Evolutionary conservation across 768 basidiomycete genomes (phyloP), one percentile per base, ranked within the genome.

Genomic region (Termitomyces sp.): DNA sequence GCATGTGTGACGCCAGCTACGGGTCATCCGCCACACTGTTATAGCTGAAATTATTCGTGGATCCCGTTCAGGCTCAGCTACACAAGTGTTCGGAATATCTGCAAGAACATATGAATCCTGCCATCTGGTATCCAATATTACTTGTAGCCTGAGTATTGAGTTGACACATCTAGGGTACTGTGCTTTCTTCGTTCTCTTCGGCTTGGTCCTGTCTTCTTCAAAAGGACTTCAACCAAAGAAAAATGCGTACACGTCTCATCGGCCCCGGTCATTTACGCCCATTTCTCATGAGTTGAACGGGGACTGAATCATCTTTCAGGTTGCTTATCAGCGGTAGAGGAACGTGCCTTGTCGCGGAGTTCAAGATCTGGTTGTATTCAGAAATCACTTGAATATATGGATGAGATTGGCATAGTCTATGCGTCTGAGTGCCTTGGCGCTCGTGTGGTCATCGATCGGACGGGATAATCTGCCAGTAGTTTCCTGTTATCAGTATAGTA

Each of bases 401-500:
- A 38, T n/a, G 7, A 11, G 23, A 11, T 27, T 23, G 25, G n/a
- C 5, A 35, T n/a, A 27, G 35, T 27, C 37, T 50, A 38, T 19
- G 19, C n/a, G 49, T 35, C 25, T 19, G 19, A 40, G 25, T 6
- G 5, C 25, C 23, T 50, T 38, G 25, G 25, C 17, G 49, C 32
- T 35, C 25, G 35, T 27, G 35, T 50, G 25, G 17, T 40, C 25
- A 29, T 27, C 27, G 25, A 51, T 40, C 49, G n/a, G 27, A 38
- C 17, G 43, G 32, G 27, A n/a, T 34, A 48, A 17, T 48, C 4
- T 49, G 57, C 21, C 17, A 19, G 11, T 42, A 34, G 45, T 25
- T 45, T 60, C 56, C 56, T 31, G 44, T 59, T 51, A 54, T 54
- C 57, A 51, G 45, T 58, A 54, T 46, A 32, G 49, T 61, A 59